phyloP scores from a whole-genome alignment of 2,329 filamentous ascomycete genomes.

The Alternaria metachromatica region DNA sequence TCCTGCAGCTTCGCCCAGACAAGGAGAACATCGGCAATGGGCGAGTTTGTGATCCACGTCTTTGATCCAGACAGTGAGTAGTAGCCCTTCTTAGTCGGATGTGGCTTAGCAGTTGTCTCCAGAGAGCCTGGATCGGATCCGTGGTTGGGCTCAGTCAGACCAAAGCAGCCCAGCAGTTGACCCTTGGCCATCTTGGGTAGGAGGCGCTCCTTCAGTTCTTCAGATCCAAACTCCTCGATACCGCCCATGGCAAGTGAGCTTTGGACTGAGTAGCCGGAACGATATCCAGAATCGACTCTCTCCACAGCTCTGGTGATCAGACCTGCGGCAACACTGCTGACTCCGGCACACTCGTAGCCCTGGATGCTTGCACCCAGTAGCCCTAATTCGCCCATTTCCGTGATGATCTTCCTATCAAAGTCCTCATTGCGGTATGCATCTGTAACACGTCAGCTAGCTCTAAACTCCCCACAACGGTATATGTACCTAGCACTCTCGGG shows the following conservation, averaged over 20 bases:
- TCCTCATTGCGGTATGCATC: conserved; percentile 87
- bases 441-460: conserved; percentile 45
- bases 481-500: conserved; percentile 80
- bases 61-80: conserved; percentile 81
- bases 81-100: conserved; percentile 83
- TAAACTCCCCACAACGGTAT: neutral
- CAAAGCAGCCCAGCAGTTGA: conserved; percentile 83
- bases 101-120: conserved; percentile 85
- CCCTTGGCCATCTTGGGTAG: conserved; percentile 83
- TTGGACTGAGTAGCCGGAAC: conserved; percentile 92
- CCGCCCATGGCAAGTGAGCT: conserved; percentile 93
- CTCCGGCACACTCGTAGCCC: conserved; percentile 87
- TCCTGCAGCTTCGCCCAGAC: conserved; percentile 93
- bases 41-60: conserved; percentile 96
- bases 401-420: conserved; percentile 83
- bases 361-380: conserved; percentile 84
- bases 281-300: conserved; percentile 88
- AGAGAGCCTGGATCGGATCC: conserved; percentile 90
- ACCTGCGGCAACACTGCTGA: conserved; percentile 85
- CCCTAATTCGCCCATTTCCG: conserved; percentile 93
- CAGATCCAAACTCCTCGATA: conserved; percentile 85
- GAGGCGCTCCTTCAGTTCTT: conserved; percentile 85
- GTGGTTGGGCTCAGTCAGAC: conserved; percentile 90
- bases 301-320: conserved; percentile 91
- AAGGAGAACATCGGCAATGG: conserved; percentile 82